Percentiles rank a stretch among this genome's conserved stretches.
Evolutionary conservation across 192 early-diverging fungal genomes (phyloP).

Genomic region (Umbelopsis ramanniana): DNA sequence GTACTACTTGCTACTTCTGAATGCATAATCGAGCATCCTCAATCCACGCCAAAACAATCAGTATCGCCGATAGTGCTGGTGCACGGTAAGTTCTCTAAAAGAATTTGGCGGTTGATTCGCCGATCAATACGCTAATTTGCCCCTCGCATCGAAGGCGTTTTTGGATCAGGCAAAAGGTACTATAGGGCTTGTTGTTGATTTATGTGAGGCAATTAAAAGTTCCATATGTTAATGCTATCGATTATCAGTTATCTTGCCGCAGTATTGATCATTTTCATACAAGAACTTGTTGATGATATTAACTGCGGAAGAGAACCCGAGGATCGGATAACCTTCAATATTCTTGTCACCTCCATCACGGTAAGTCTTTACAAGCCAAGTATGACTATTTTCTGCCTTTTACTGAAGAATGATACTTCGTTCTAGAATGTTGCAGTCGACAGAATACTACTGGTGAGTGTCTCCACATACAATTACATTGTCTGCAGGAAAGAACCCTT

Average conservation of each 20-base stretch:
- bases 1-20: constrained; percentile 44
- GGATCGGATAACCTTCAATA: constrained; percentile 45
- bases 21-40: constrained; percentile 44
- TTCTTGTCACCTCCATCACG: constrained; percentile 73
- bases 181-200: background rate
- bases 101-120: too few relatives aligned
- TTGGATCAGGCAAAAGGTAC: constrained; percentile 78
- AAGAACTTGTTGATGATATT: constrained; percentile 52
- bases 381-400: background rate
- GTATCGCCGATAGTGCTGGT: constrained; percentile 46
- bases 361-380: constrained; percentile 29
- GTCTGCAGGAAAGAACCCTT: background rate
- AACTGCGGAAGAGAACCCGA: constrained; percentile 30
- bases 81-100: constrained; percentile 39
- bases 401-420: background rate
- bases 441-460: constrained; percentile 60
- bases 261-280: constrained; percentile 63
- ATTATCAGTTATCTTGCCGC: constrained; percentile 60
- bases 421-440: constrained; percentile 75
- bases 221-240: background rate
- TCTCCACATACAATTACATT: background rate
- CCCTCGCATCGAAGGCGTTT: constrained; percentile 41
- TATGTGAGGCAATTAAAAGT: background rate
- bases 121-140: background rate
- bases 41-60: constrained; percentile 35